These are phyloP conservation scores for Halophytophthora polymorphica DNA, from an alignment of 352 stramenopile genomes.

Conservation along the genomic window DNA sequence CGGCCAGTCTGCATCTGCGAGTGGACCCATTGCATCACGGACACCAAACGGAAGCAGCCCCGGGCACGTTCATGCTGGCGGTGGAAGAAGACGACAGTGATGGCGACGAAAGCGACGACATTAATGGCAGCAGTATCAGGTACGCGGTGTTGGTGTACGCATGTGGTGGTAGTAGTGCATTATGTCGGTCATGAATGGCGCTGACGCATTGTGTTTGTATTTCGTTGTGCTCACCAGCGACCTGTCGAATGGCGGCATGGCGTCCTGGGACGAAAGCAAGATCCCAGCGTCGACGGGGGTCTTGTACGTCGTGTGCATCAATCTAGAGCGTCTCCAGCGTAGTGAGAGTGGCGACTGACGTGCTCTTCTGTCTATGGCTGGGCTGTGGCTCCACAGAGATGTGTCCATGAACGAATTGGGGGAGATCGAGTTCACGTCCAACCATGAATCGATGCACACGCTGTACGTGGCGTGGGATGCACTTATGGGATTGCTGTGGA, in stretches of 20 bases:
- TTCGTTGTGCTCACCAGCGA: slow-evolving; percentile 8
- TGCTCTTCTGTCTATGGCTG: background rate
- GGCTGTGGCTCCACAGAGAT: slow-evolving; percentile 10
- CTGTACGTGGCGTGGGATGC: slow-evolving; percentile 14
- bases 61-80: background rate
- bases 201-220: no score
- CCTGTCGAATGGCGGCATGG: slow-evolving; percentile 7
- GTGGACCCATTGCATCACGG: background rate
- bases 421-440: slow-evolving; percentile 16
- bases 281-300: slow-evolving; percentile 12
- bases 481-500: background rate
- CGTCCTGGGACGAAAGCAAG: slow-evolving; percentile 22
- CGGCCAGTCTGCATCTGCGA: background rate
- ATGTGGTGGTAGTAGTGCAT: no score
- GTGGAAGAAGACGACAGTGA: background rate
- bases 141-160: no score
- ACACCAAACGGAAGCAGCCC: background rate
- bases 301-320: slow-evolving; percentile 11
- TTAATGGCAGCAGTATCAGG: no score
- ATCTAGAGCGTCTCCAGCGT: background rate
- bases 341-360: background rate
- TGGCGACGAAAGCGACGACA: no score
- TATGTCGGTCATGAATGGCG: no score
- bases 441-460: slow-evolving; percentile 19
- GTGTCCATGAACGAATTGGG: slow-evolving; percentile 19